Conservation (phyloP, 495 filamentous ascomycete genomes). For the Aspergillus nidulans region DNA sequence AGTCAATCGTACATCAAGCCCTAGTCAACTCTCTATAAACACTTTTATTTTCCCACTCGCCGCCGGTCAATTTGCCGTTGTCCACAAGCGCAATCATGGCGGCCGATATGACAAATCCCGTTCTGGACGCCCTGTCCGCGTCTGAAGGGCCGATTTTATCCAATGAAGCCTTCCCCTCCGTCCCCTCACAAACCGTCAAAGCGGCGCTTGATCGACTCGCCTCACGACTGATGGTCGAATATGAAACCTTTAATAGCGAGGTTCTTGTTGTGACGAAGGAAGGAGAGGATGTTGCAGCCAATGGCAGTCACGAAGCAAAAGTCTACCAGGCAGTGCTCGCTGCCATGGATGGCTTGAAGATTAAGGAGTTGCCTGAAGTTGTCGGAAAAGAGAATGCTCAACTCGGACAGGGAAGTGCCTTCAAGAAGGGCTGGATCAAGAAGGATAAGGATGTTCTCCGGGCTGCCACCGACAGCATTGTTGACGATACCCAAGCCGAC, state of each 20-base stretch:
- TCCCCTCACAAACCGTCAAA: slow-evolving; percentile 69
- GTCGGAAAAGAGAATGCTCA: slow-evolving; percentile 83
- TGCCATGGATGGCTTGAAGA: slow-evolving; percentile 72
- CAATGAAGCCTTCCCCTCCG: slow-evolving; percentile 68
- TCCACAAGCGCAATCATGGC: slow-evolving; percentile 44
- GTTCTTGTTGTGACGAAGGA: slow-evolving; percentile 74
- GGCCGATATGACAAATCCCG: slow-evolving; percentile 58
- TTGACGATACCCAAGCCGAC: slow-evolving; percentile 72
- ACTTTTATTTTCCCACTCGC: slow-evolving; percentile 2
- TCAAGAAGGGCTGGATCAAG: slow-evolving; percentile 94
- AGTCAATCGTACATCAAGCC: slow-evolving; percentile 14
- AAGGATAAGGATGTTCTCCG: slow-evolving; percentile 71
- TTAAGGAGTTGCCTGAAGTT: slow-evolving; percentile 69
- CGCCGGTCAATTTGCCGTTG: slow-evolving; percentile 22
- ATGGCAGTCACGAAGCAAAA: slow-evolving; percentile 92
- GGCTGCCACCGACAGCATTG: slow-evolving; percentile 59
- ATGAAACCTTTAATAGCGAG: slow-evolving; percentile 77
- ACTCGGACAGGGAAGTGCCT: slow-evolving; percentile 90
- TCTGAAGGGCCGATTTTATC: slow-evolving; percentile 64
- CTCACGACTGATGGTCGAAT: slow-evolving; percentile 79
- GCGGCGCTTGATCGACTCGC: slow-evolving; percentile 80
- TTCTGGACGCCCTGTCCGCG: slow-evolving; percentile 64
- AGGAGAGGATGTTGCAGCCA: slow-evolving; percentile 67
- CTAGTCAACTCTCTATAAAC: slow-evolving; percentile 4
- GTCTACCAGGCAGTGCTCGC: slow-evolving; percentile 82